Evolutionary conservation across 2,329 filamentous ascomycete species (phyloP).

Genomic region (Alternaria sp.): DNA sequence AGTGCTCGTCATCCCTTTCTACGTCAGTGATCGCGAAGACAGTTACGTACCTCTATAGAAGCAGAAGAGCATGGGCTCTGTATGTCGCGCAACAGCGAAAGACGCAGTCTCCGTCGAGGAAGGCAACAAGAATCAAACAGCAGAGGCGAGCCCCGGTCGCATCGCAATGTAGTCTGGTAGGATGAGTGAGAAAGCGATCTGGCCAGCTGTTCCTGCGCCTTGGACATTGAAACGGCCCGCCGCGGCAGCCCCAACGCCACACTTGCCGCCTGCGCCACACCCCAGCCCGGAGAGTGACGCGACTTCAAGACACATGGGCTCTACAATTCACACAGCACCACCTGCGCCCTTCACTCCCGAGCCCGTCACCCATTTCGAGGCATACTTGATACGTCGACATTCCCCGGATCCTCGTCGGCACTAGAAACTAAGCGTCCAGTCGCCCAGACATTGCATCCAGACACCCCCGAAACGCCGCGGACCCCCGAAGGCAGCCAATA

Average conservation of each 20-base stretch:
- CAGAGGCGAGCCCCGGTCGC: constrained; percentile 32
- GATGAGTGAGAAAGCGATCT: constrained; percentile 20
- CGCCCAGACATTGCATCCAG: constrained; percentile 21
- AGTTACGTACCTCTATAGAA: constrained; percentile 48
- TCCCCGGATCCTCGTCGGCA: not conserved
- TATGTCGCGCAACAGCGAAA: constrained; percentile 14
- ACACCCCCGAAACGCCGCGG: constrained; percentile 28
- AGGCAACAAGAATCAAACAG: constrained; percentile 29
- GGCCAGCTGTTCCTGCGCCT: constrained; percentile 41
- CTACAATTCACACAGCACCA: constrained; percentile 5
- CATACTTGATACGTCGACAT: not conserved
- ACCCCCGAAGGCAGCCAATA: constrained; percentile 33
- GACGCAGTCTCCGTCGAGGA: constrained; percentile 11
- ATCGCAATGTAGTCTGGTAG: constrained; percentile 27
- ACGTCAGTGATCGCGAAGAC: constrained; percentile 12
- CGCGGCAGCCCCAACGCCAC: constrained; percentile 13
- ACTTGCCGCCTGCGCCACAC: constrained; percentile 13
- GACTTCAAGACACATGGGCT: constrained; percentile 8
- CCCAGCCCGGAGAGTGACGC: constrained; percentile 3
- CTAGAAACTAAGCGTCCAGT: constrained; percentile 24
- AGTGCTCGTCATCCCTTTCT: constrained; percentile 34
- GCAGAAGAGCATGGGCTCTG: constrained; percentile 27
- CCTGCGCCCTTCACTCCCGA: not conserved
- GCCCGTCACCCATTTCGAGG: not conserved
- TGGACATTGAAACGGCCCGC: constrained; percentile 16